These are phyloP conservation scores for Eutrema yunnanense DNA, from an alignment of 345 rosid species.

Conservation along the genomic window DNA sequence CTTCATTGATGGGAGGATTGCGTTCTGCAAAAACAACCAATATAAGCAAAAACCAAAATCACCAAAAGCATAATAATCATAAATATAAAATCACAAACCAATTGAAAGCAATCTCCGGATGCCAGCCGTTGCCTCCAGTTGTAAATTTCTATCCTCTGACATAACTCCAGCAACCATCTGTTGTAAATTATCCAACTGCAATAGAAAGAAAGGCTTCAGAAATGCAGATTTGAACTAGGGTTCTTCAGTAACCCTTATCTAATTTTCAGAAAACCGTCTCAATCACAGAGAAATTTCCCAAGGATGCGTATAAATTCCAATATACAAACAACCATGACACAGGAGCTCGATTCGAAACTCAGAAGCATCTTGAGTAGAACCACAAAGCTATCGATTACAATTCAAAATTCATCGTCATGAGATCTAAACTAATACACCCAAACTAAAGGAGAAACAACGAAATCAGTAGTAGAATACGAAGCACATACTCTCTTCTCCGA, in stretches of 20 bases:
- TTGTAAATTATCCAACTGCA: constrained; percentile 52
- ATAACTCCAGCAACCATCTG: constrained; percentile 52
- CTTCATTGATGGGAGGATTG: constrained; percentile 81
- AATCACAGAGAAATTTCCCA: too few relatives aligned
- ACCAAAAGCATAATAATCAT: background rate
- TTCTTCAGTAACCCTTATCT: background rate
- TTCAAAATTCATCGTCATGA: background rate
- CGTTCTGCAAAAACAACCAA: constrained; percentile 40
- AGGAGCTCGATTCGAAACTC: too few relatives aligned
- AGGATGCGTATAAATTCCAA: too few relatives aligned
- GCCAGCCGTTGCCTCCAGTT: constrained; percentile 55
- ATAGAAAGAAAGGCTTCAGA: background rate
- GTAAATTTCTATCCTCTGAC: constrained; percentile 43
- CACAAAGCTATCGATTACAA: background rate
- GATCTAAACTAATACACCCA: background rate
- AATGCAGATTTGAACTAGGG: background rate
- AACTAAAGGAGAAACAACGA: too few relatives aligned
- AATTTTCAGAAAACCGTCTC: too few relatives aligned
- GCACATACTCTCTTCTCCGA: constrained; percentile 3
- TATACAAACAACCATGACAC: too few relatives aligned
- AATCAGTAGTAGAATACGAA: background rate
- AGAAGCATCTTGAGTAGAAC: too few relatives aligned
- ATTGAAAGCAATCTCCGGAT: constrained; percentile 68
- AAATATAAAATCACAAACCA: constrained; percentile 25
- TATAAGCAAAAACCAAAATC: background rate